Base-by-base conservation (phyloP, 23 red algal species). In the Agarophyton chilense region DNA sequence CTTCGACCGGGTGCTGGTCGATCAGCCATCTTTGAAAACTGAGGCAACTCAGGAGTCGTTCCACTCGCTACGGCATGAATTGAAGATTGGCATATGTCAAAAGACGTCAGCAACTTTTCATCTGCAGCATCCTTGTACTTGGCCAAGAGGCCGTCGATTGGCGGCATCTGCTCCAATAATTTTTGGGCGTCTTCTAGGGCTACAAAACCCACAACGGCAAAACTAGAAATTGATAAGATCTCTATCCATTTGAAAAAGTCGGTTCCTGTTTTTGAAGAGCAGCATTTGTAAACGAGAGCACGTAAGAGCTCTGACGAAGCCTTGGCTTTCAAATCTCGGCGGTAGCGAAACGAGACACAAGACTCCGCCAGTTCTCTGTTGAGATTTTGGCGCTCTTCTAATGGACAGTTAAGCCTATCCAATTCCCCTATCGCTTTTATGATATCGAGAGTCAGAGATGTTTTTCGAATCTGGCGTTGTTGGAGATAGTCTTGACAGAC, bases 401-500 rank as follows among this genome's bases (percentile, higher is more conserved):
- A 51, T 31, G 55, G 1, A 35, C 49, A 44, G 6, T 84, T 4
- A 10, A 84, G 56, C 21, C 19, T 24, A 5, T n/a, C 11, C 0
- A 66, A 33, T 61, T 84, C 80, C n/a, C 60, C 52, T 29, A 84
- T 5, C 61, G 80, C 80, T n/a, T 36, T n/a, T 11, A 65, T 50
- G 45, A 65, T 63, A 18, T 84, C 32, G 12, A 17, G 34, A 19
- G 44, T 68, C n/a, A 57, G 80, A 11, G 45, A 7, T 32, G 55
- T 66, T 68, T 45, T 32, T 33, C 44, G 56, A 43, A 67, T 35
- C 35, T 62, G 80, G 80, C 55, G 80, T 38, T 84, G 55, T 45
- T 84, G 55, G 60, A 57, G 61, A 25, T 84, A 84, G 9, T 70
- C 45, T 26, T 45, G 56, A 58, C 80, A 84, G 4, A 84, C 34